These are phyloP conservation scores for Proteromonas lacertae DNA, from an alignment of 352 stramenopile species.

Conservation along the genomic window DNA sequence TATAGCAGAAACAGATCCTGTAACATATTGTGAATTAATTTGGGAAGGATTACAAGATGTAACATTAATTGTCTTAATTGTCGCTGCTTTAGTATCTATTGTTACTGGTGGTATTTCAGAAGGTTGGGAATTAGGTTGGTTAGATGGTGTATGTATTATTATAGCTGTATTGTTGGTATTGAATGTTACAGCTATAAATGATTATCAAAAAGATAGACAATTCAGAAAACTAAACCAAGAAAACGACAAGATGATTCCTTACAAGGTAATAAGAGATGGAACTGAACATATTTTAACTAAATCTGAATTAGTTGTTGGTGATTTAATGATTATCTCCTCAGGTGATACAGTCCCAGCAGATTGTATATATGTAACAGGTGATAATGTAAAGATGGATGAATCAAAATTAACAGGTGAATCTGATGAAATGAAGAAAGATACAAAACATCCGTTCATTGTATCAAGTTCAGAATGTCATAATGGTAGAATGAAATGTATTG, in stretches of 20 bases:
- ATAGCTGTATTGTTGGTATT: slow-evolving; percentile 59
- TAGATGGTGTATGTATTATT: slow-evolving; percentile 69
- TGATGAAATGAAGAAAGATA: slow-evolving; percentile 27
- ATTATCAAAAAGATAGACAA: slow-evolving; percentile 63
- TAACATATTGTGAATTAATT: slow-evolving; percentile 30
- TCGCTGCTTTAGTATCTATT: slow-evolving; percentile 35
- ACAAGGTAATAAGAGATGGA: not conserved
- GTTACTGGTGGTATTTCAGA: slow-evolving; percentile 11
- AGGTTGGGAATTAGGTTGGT: slow-evolving; percentile 29
- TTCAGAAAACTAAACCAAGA: slow-evolving; percentile 29
- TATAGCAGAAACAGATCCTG: slow-evolving; percentile 32
- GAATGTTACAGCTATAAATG: slow-evolving; percentile 63
- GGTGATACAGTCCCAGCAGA: slow-evolving; percentile 72
- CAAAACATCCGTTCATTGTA: not conserved
- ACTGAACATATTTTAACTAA: not conserved
- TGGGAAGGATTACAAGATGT: slow-evolving; percentile 45
- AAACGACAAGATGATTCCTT: slow-evolving; percentile 43
- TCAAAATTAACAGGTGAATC: slow-evolving; percentile 74
- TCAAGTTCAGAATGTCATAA: not conserved
- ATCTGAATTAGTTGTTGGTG: slow-evolving; percentile 23
- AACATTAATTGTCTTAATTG: slow-evolving; percentile 45
- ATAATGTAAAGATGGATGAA: slow-evolving; percentile 72
- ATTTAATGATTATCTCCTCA: slow-evolving; percentile 52
- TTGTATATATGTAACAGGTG: slow-evolving; percentile 44
- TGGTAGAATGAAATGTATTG: not conserved